A percentile compares a stretch with the other conserved stretches of the same genome.
Evolutionary conservation across 163 green algal species (phyloP).

Genomic region (Chlamydomonas reinhardtii): DNA sequence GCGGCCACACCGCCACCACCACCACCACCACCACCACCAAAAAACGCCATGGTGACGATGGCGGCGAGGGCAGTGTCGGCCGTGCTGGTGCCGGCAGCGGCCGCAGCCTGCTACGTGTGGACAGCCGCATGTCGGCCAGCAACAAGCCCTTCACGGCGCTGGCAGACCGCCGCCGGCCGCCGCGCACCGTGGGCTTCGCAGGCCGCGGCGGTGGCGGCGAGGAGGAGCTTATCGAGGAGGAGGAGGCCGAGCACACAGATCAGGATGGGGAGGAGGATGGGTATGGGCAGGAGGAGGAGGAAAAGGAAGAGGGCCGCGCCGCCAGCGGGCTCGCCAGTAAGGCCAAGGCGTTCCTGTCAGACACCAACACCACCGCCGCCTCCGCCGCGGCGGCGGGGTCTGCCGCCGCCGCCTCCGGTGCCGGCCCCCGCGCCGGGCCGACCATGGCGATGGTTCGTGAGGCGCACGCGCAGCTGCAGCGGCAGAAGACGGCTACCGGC

Average conservation of each 20-base stretch:
- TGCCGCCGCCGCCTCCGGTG: not conserved
- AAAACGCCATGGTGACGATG: not conserved
- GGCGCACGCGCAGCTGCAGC: slow-evolving; percentile 30
- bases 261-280: not conserved
- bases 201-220: not conserved
- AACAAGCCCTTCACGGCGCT: no score
- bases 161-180: no score
- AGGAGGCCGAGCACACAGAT: not conserved
- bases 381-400: not conserved
- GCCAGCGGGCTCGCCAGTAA: no score
- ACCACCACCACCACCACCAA: no score
- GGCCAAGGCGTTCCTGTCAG: no score
- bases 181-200: no score
- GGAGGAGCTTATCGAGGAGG: not conserved
- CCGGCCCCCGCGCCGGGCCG: not conserved
- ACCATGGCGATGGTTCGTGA: slow-evolving; percentile 44
- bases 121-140: no score
- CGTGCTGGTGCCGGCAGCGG: no score
- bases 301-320: no score
- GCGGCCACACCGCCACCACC: no score
- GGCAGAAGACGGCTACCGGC: slow-evolving; percentile 1
- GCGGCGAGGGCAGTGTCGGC: not conserved
- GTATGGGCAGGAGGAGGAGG: no score
- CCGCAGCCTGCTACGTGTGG: not conserved
- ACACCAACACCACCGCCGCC: not conserved